Percentiles rank a stretch among this genome's conserved stretches.
Evolutionary conservation across 2,329 filamentous ascomycete species (phyloP).

Genomic region (Aspergillus sp.): DNA sequence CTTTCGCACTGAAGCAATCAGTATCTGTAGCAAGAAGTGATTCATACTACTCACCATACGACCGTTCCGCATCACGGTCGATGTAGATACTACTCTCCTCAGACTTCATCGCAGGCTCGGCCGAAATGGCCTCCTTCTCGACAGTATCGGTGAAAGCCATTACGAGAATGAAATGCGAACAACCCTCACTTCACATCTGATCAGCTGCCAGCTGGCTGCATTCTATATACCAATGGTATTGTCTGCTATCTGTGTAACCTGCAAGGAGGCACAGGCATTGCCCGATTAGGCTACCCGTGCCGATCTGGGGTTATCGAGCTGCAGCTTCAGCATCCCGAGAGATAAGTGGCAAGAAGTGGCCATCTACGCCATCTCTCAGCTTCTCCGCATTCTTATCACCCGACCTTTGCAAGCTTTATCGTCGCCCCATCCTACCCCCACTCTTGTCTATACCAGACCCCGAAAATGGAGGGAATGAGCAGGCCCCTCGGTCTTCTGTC

Average conservation of each 20-base stretch:
- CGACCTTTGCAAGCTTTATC: conserved; percentile 10
- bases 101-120: conserved; percentile 24
- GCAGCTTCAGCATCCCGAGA: not conserved
- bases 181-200: not conserved
- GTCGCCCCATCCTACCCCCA: conserved; percentile 12
- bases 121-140: conserved; percentile 5
- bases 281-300: not conserved
- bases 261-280: not conserved
- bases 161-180: not conserved
- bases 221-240: conserved; percentile 10
- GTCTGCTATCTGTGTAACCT: conserved; percentile 24
- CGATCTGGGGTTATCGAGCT: not conserved
- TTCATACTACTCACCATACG: conserved; percentile 31
- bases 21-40: not conserved
- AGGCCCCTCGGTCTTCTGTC: conserved; percentile 10
- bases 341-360: not conserved
- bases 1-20: conserved; percentile 29
- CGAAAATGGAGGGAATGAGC: not conserved
- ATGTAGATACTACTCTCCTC: conserved; percentile 28
- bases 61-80: conserved; percentile 36
- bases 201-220: not conserved
- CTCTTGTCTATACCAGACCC: conserved; percentile 2
- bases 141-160: not conserved
- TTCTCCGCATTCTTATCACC: conserved; percentile 1
- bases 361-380: not conserved